phyloP scores from a whole-genome alignment of 148 eudicot species.

The Pharnaceum exiguum region DNA sequence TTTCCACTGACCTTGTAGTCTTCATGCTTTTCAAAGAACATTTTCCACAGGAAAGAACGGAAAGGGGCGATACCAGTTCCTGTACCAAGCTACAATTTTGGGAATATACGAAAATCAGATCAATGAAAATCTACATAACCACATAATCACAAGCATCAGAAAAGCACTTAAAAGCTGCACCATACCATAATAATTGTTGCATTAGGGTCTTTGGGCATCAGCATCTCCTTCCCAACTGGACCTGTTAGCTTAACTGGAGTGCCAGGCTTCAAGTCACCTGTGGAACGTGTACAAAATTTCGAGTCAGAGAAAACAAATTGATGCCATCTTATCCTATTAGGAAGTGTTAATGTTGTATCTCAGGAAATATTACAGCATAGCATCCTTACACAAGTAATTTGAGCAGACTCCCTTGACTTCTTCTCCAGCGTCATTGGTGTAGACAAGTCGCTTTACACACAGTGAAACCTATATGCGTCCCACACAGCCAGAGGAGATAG shows the following conservation, averaged over 20 bases:
- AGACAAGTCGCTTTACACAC: slow-evolving; percentile 96
- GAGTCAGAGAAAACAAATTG: neutral
- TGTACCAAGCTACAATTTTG: slow-evolving; percentile 88
- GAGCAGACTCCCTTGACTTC: slow-evolving; percentile 97
- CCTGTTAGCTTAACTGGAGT: slow-evolving; percentile 80
- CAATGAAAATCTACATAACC: too few relatives aligned
- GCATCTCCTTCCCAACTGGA: slow-evolving; percentile 99
- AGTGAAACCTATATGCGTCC: slow-evolving; percentile 67
- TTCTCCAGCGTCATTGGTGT: slow-evolving; percentile 92
- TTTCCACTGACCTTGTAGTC: slow-evolving; percentile 68
- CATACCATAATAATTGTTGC: slow-evolving; percentile 86
- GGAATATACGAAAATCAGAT: too few relatives aligned
- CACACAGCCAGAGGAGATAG: neutral
- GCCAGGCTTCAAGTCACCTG: slow-evolving; percentile 98
- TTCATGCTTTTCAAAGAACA: slow-evolving; percentile 94
- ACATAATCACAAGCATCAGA: neutral
- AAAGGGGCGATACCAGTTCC: slow-evolving; percentile 99
- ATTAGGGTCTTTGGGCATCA: slow-evolving; percentile 96
- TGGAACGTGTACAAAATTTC: slow-evolving; percentile 2
- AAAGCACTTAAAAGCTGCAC: neutral
- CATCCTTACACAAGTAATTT: slow-evolving; percentile 83
- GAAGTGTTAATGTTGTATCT: neutral
- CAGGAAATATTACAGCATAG: neutral
- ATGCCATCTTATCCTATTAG: neutral
- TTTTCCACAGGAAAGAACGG: slow-evolving; percentile 96